Evolutionary conservation across 306 rosid species (phyloP).

Genomic region (Malus fusca): DNA sequence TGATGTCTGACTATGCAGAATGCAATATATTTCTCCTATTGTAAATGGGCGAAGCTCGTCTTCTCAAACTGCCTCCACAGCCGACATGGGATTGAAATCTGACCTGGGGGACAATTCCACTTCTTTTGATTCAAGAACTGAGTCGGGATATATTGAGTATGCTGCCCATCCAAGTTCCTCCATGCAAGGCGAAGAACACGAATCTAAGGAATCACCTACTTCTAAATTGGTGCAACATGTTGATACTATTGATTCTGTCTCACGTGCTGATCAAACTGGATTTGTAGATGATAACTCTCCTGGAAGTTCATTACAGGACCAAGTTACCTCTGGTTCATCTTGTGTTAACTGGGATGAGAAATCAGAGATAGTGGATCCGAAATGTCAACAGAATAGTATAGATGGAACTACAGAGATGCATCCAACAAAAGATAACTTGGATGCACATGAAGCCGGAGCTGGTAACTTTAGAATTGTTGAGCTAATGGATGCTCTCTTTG

Average conservation of each 20-base stretch:
- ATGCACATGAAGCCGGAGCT: constrained; percentile 27
- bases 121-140: constrained; percentile 68
- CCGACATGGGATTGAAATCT: constrained; percentile 20
- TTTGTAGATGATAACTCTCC: constrained; percentile 42
- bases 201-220: constrained; percentile 44
- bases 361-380: constrained; percentile 69
- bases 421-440: constrained; percentile 23
- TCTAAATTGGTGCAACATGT: constrained; percentile 36
- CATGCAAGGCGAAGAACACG: constrained; percentile 39
- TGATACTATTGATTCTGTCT: constrained; percentile 32
- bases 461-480: constrained; percentile 32
- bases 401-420: constrained; percentile 35
- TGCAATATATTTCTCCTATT: constrained; percentile 20
- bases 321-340: constrained; percentile 50
- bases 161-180: constrained; percentile 50
- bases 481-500: constrained; percentile 26
- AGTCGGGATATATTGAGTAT: constrained; percentile 58
- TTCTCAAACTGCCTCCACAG: constrained; percentile 32
- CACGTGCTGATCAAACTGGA: constrained; percentile 26
- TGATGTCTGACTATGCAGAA: constrained; percentile 42
- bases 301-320: constrained; percentile 41
- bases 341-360: constrained; percentile 91
- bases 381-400: constrained; percentile 27
- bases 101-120: constrained; percentile 38
- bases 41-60: constrained; percentile 25